These are phyloP conservation scores for Dalbergia cultrata DNA, from an alignment of 306 rosid species.

Conservation along the genomic window DNA sequence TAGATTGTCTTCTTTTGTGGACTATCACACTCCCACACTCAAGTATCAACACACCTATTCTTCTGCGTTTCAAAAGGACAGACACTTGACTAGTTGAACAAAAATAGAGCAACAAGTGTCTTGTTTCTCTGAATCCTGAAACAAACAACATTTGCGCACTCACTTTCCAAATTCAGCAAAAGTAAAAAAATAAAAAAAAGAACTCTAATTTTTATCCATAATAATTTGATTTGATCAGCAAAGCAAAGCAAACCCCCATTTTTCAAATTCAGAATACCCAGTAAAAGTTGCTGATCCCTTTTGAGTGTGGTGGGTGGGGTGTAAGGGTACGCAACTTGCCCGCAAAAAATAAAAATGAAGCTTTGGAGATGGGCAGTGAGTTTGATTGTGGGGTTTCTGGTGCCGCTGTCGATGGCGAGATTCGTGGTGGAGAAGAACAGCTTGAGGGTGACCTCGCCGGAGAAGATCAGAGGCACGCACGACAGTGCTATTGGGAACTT, in stretches of 20 bases:
- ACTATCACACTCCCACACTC: not conserved
- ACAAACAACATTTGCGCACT: too few relatives aligned
- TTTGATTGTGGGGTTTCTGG: conserved; percentile 74
- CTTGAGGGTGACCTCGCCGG: conserved; percentile 93
- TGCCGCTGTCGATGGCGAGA: conserved; percentile 67
- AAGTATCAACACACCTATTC: too few relatives aligned
- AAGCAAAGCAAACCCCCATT: too few relatives aligned
- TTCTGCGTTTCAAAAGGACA: too few relatives aligned
- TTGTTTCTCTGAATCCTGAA: not conserved
- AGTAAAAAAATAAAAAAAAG: too few relatives aligned
- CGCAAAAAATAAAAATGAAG: conserved; percentile 51
- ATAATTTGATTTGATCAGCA: not conserved
- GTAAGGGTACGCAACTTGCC: too few relatives aligned
- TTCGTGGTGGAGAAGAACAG: conserved; percentile 99
- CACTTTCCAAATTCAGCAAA: too few relatives aligned
- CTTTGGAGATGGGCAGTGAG: conserved; percentile 54
- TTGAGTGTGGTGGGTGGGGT: too few relatives aligned
- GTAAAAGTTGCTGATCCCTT: too few relatives aligned
- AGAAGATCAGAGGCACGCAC: conserved; percentile 72
- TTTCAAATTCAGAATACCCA: too few relatives aligned
- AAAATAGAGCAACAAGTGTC: not conserved
- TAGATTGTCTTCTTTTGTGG: not conserved
- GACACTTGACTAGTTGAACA: too few relatives aligned
- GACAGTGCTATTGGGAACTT: conserved; percentile 99
- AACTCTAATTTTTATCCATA: not conserved